Percentiles rank a stretch among this genome's conserved stretches.
These are phyloP conservation scores for Typha latifolia DNA, from an alignment of 176 grass and related monocot species.

Conservation along the genomic window DNA sequence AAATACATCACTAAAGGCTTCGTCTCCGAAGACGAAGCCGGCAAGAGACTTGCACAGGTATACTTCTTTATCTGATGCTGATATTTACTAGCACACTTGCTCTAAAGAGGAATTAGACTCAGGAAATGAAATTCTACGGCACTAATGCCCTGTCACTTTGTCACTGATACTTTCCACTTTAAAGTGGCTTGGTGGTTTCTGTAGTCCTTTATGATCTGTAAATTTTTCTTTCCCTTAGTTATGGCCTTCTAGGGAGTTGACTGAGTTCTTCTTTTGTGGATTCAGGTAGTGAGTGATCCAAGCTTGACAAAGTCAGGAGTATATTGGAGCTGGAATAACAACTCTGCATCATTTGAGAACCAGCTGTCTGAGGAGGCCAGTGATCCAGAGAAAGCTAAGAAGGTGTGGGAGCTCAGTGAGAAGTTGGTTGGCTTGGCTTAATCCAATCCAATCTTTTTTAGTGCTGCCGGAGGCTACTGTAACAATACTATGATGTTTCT, in stretches of 20 bases:
- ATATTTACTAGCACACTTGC: no score
- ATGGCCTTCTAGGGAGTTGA: background rate
- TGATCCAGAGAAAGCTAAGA: conserved; percentile 72
- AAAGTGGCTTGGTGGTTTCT: no score
- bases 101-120: no score
- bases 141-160: no score
- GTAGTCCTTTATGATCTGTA: no score
- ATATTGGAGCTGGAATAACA: conserved; percentile 99
- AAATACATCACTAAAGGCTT: conserved; percentile 98
- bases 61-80: background rate
- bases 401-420: conserved; percentile 86
- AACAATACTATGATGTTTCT: background rate
- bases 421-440: conserved; percentile 71
- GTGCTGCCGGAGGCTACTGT: background rate
- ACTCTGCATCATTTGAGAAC: conserved; percentile 95
- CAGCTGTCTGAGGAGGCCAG: conserved; percentile 92
- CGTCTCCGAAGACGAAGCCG: conserved; percentile 91
- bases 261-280: background rate
- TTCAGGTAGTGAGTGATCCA: conserved; percentile 67
- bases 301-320: conserved; percentile 91
- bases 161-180: no score
- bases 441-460: background rate
- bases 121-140: no score
- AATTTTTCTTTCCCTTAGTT: no score
- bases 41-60: conserved; percentile 87